Evolutionary conservation across 2,329 filamentous ascomycete species (phyloP), one percentile per base, ranked within the genome.

Genomic region (Blumeria graminis): DNA sequence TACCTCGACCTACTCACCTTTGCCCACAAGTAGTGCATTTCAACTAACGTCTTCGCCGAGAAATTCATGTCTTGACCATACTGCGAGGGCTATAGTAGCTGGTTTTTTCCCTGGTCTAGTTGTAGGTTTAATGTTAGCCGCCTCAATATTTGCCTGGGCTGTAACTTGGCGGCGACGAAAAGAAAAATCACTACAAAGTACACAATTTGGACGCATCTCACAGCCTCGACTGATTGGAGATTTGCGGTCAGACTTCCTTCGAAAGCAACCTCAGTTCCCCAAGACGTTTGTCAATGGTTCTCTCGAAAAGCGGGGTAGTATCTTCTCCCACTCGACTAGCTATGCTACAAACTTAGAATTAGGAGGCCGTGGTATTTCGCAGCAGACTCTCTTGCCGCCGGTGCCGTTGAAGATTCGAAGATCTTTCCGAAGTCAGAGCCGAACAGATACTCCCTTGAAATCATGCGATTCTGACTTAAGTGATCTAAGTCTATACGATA

Each of bases 181-280:
- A 4, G 22, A 28, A 28, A 28, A 28, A 28, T 28, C 22, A 28
- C 22, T 4, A 28, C 22, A 28, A 1, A 28, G 22, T 28, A 28
- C 22, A 28, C 22, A 71, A 4, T 74, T 72, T 56, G 69, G 71
- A 58, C 74, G 74, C 62, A 71, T 67, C 32, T 63, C 75, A 6
- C 71, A 59, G 73, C 80, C 62, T 71, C 81, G 58, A 71, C 81
- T 57, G 68, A 75, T 51, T 67, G 59, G 61, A 65, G 52, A 66
- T 66, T 39, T 73, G 58, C 72, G 76, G 55, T 72, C 71, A 39
- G 76, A 79, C 62, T 79, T 79, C 61, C 72, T 74, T 43, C 73
- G 71, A 62, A 67, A 65, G 57, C 18, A 48, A 35, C 61, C 64
- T 1, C 54, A 56, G 11, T 61, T 62, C 4, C 61, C 63, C 18